Conservation (phyloP, 176 grass and related monocot species). For the Miscanthus lutarioriparius region DNA sequence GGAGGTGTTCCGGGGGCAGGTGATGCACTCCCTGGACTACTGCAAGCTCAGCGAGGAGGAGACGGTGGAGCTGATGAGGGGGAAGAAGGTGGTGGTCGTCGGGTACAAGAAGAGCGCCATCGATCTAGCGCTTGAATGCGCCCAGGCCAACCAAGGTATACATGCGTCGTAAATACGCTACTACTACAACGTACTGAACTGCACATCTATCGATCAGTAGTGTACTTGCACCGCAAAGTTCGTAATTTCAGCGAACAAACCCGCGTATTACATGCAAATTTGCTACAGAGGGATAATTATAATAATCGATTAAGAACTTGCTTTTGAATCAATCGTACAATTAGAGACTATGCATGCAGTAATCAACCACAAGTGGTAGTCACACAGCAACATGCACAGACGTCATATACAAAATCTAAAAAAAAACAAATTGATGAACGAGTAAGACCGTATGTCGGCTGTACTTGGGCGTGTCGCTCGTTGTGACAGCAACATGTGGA, state of each 20-base stretch:
- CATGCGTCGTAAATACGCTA: neutral
- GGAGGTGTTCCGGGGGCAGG: constrained; percentile 71
- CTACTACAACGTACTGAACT: neutral
- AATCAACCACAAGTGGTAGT: neutral
- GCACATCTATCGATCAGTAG: too few relatives aligned
- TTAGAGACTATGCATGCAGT: neutral
- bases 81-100: constrained; percentile 87
- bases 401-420: neutral
- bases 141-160: constrained; percentile 86
- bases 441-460: neutral
- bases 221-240: neutral
- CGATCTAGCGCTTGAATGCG: constrained; percentile 85
- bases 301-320: neutral
- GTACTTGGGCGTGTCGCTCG: neutral
- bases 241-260: neutral
- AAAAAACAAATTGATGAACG: neutral
- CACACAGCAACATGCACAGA: neutral
- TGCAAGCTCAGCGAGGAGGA: constrained; percentile 84
- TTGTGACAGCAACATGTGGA: neutral
- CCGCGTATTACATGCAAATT: neutral
- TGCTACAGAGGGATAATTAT: neutral
- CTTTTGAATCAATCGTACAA: neutral
- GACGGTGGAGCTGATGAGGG: constrained; percentile 65
- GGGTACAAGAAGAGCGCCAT: constrained; percentile 99
- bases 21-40: constrained; percentile 90